Evolutionary conservation across 345 rosid genomes (phyloP), one percentile per base, ranked within the genome.

Genomic region (Dipteronia sinensis): DNA sequence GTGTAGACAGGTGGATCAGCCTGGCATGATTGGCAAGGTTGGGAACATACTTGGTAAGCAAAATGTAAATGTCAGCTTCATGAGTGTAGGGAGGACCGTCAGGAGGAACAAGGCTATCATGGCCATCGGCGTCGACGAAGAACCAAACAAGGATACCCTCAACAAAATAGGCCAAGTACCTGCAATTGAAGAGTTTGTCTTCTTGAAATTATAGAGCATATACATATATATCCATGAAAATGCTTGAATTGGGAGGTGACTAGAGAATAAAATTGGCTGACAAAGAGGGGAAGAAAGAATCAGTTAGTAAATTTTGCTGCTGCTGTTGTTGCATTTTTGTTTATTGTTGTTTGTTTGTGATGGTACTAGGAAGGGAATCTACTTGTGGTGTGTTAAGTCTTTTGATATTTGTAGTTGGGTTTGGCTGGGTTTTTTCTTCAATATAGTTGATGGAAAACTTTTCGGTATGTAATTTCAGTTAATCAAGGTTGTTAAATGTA

Each of bases 41-140:
- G 98, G 98, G 10, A 89, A 82, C 85, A 93, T 93, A 71, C 92
- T 92, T 2, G 98, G 88, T 0, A 79, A 88, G 80, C 85, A 82
- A 23, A 93, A 93, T 51, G 91, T 89, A 47, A 93, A 93, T 69
- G 97, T 93, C 77, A 93, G 77, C 83, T 93, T 93, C 65, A 93
- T 93, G 98, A 93, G 92, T 65, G 98, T 93, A n/a, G 97, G 91
- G 53, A 87, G 98, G 75, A 92, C 87, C 2, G 72, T 71, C 7
- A 80, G 81, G 62, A 83, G 87, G 86, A 90, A 85, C 73, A 87
- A 86, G 29, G 98, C 93, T 15, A 87, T 93, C 15, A 93, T 93
- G 98, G 98, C 97, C 0, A 93, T 93, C 10, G 98, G 97, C 3
- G 97, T 92, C 5, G 98, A 93, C 76, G 98, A 93, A 78, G 95